A percentile compares a stretch with the other conserved stretches of the same genome.
These are phyloP conservation scores for Casaregolazyma lundiana DNA, from an alignment of 1,139 yeast species.

Conservation along the genomic window DNA sequence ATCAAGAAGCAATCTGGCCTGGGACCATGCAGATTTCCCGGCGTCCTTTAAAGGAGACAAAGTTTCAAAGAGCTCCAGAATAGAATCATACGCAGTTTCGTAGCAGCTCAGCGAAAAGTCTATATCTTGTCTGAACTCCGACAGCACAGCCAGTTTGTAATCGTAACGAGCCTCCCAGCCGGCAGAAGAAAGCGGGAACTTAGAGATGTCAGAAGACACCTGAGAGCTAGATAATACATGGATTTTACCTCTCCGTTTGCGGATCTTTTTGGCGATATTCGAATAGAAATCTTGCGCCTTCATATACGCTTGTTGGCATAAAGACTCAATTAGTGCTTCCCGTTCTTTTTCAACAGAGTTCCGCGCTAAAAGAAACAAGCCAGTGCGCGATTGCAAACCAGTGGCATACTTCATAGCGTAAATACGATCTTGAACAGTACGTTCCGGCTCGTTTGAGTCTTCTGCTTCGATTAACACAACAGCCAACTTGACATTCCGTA, in stretches of 20 bases:
- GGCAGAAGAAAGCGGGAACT: constrained; percentile 26
- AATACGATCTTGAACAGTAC: constrained; percentile 35
- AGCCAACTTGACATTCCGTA: constrained; percentile 33
- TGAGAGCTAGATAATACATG: constrained; percentile 11
- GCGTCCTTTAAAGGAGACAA: constrained; percentile 18
- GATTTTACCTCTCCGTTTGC: constrained; percentile 30
- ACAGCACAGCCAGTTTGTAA: constrained; percentile 44
- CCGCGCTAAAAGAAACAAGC: constrained; percentile 41
- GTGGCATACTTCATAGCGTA: constrained; percentile 38
- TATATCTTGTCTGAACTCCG: constrained; percentile 44
- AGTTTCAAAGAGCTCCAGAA: constrained; percentile 38
- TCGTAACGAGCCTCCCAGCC: constrained; percentile 49
- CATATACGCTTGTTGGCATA: constrained; percentile 38
- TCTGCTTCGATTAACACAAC: constrained; percentile 33
- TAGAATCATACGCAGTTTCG: constrained; percentile 47
- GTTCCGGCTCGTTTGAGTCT: constrained; percentile 29
- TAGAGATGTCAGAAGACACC: constrained; percentile 5
- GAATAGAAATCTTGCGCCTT: constrained; percentile 42
- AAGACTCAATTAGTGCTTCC: constrained; percentile 37
- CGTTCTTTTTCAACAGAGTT: constrained; percentile 37
- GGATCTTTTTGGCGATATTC: constrained; percentile 35
- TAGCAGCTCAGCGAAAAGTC: constrained; percentile 45
- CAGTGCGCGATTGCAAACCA: constrained; percentile 41
- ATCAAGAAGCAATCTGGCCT: constrained; percentile 52
- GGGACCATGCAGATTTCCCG: constrained; percentile 35